These are phyloP conservation scores for Triticum aestivum DNA, from an alignment of 176 grass and related monocot species.

Conservation along the genomic window IWGSC_CS_RefSeq_v2.1 NC_057798.1:207107451-207107950, in stretches of 20 bases:
- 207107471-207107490: background rate
- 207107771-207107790: background rate
- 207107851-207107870: background rate
- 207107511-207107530: constrained; percentile 35
- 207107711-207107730: constrained; percentile 10
- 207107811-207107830: background rate
- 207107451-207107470: constrained; percentile 7
- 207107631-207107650: constrained; percentile 20
- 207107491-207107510: constrained; percentile 18
- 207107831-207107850: background rate
- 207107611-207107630: background rate
- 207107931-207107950: constrained; percentile 99
- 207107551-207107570: background rate
- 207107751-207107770: constrained; percentile 37
- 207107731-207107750: constrained; percentile 32
- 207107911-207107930: constrained; percentile 49
- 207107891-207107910: background rate
- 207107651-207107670: constrained; percentile 21
- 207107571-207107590: background rate
- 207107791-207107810: background rate
- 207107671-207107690: constrained; percentile 41
- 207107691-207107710: background rate
- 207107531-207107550: background rate
- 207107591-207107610: background rate
- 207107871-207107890: constrained; percentile 13